Conservation (phyloP, 2,329 filamentous ascomycete species). For the Fusarium lyarnte region DNA sequence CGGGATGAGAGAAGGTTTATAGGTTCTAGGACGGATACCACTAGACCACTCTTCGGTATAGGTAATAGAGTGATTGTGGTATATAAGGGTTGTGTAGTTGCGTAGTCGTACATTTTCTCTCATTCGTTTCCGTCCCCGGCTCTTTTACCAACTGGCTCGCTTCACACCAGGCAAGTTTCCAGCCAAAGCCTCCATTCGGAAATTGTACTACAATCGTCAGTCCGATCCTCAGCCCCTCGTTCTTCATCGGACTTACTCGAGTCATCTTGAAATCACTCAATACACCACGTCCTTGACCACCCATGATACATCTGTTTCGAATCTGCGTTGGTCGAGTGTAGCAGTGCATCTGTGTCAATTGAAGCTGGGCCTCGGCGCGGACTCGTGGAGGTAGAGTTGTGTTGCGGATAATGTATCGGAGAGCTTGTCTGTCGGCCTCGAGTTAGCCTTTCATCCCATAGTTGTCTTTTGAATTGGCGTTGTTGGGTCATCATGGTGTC, state of each 20-base stretch:
- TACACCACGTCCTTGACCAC: constrained; percentile 91
- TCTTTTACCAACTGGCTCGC: constrained; percentile 90
- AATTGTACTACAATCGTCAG: constrained; percentile 78
- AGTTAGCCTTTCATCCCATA: constrained; percentile 2
- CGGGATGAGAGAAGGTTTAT: not conserved
- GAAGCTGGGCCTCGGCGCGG: constrained; percentile 90
- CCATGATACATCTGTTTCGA: constrained; percentile 90
- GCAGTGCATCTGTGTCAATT: constrained; percentile 93
- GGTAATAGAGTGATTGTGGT: not conserved
- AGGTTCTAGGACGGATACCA: not conserved
- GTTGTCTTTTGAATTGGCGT: no score
- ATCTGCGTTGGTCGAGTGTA: constrained; percentile 96
- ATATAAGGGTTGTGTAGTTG: not conserved
- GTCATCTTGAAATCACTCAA: constrained; percentile 92
- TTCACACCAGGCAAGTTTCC: constrained; percentile 91
- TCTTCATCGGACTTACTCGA: constrained; percentile 70
- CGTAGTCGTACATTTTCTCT: constrained; percentile 30
- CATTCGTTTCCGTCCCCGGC: not conserved
- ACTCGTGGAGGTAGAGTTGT: constrained; percentile 82
- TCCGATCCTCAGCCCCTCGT: not conserved
- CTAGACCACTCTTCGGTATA: not conserved
- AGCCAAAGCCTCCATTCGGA: constrained; percentile 86
- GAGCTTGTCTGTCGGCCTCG: constrained; percentile 75
- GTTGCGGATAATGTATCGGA: constrained; percentile 93
- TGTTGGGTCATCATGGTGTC: not conserved